Base-by-base conservation (phyloP, 805 yeast genomes). In the Starmerella kuoi region DNA sequence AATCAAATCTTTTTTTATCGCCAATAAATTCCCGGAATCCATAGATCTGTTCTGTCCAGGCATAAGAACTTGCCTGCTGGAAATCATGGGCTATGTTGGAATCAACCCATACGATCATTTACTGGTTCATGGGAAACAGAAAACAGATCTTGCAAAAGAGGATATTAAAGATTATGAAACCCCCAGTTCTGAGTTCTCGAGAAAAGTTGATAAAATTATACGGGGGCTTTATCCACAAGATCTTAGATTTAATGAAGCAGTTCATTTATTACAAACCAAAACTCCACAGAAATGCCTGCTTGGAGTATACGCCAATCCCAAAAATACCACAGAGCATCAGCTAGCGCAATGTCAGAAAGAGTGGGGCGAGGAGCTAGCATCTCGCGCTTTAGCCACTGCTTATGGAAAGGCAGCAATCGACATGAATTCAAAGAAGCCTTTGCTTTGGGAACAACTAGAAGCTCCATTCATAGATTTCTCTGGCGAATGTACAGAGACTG, bases 371-470 rank as follows among this genome's bases (percentile, higher is more conserved):
- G 60, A 74, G 25, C 76, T 77, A 22, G 82, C 82, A 0, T 55
- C 77, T 23, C 65, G 96, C 50, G 83, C 94, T 0, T 65, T 84
- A 36, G 72, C 93, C 0, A 70, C 78, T 19, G 84, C 94, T 0
- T 60, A 80, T 21, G 95, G 95, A 0, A 69, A 88, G 49, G 86
- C 84, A 0, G 81, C 86, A 0, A 62, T 84, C 8, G 76, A 78
- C 43, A 73, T 70, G 39, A 74, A 79, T 3, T 76, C 82, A 14
- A 63, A 85, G 43, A 68, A 69, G 40, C 96, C 96, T 1, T 62
- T 87, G 41, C 69, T 84, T 31, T 85, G 96, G 0, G 96, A 88
- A 57, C 76, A 79, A 47, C 80, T 85, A 55, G 81, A 82, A 0
- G 75, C 81, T 18, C 87, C 94, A 0, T 74, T 73, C 44, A 63